phyloP scores from a whole-genome alignment of 495 filamentous ascomycete species.

The Podospora pseudoanserina region DNA sequence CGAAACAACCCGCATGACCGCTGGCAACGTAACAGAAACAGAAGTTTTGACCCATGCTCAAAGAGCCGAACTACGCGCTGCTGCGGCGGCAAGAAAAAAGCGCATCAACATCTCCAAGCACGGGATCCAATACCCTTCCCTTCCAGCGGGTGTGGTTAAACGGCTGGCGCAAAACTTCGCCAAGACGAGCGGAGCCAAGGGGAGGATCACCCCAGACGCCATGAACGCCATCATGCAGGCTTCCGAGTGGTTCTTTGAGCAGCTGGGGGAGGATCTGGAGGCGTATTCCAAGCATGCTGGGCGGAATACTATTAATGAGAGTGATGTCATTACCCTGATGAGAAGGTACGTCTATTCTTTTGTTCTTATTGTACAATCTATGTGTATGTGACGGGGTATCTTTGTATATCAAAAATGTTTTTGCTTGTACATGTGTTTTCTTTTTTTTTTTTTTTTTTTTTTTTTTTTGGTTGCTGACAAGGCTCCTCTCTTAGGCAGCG shows the following conservation, averaged over 20 bases:
- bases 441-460: no score
- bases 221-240: slow-evolving; percentile 71
- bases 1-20: background rate
- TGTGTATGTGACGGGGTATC: slow-evolving; percentile 24
- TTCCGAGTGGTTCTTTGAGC: slow-evolving; percentile 86
- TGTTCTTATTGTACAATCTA: slow-evolving; percentile 33
- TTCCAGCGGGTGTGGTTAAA: slow-evolving; percentile 68
- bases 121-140: slow-evolving; percentile 69
- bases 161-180: slow-evolving; percentile 70
- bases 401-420: slow-evolving; percentile 16
- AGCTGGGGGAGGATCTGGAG: slow-evolving; percentile 71
- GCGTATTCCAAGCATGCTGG: slow-evolving; percentile 78
- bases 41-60: background rate
- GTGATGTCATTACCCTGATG: slow-evolving; percentile 76
- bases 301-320: slow-evolving; percentile 80
- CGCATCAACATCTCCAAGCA: slow-evolving; percentile 63
- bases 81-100: slow-evolving; percentile 37
- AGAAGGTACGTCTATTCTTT: slow-evolving; percentile 51
- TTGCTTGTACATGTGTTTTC: slow-evolving; percentile 28
- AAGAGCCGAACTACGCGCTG: slow-evolving; percentile 26
- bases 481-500: slow-evolving; percentile 61
- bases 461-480: slow-evolving; percentile 16
- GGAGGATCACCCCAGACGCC: slow-evolving; percentile 67
- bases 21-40: slow-evolving; percentile 10
- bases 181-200: slow-evolving; percentile 57